Conservation (phyloP, 352 stramenopile species). For the Phytophthora aleatoria region DNA sequence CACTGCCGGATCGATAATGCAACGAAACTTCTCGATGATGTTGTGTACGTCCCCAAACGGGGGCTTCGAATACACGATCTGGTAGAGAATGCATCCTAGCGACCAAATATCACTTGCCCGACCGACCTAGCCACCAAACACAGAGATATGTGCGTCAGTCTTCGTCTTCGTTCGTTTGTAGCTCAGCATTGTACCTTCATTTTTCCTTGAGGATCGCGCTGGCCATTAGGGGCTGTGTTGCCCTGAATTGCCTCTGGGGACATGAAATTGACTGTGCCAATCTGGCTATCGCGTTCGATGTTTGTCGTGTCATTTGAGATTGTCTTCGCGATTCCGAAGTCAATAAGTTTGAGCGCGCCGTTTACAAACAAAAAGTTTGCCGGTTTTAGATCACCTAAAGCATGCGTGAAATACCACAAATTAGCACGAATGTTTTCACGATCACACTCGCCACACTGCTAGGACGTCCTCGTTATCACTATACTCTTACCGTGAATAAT, state of each 20-base stretch:
- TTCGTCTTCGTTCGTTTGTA: neutral
- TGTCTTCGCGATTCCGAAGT: slow-evolving; percentile 98
- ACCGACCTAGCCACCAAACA: slow-evolving; percentile 58
- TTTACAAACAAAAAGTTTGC: slow-evolving; percentile 98
- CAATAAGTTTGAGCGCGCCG: slow-evolving; percentile 96
- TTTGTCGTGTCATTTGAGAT: slow-evolving; percentile 98
- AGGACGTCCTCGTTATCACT: neutral
- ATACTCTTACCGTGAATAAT: slow-evolving; percentile 90
- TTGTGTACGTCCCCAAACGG: slow-evolving; percentile 94
- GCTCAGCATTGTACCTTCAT: slow-evolving; percentile 58
- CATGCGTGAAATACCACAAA: slow-evolving; percentile 5
- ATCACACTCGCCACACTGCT: too few species aligned
- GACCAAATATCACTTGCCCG: slow-evolving; percentile 96
- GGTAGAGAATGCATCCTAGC: slow-evolving; percentile 97
- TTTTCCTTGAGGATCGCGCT: slow-evolving; percentile 68
- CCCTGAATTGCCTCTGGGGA: slow-evolving; percentile 92
- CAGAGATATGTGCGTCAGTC: neutral
- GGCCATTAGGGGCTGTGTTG: slow-evolving; percentile 50
- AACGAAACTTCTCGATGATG: slow-evolving; percentile 96
- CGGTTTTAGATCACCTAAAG: slow-evolving; percentile 92
- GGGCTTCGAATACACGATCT: slow-evolving; percentile 96
- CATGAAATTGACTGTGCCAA: slow-evolving; percentile 98
- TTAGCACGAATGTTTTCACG: slow-evolving; percentile 14
- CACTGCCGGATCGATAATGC: slow-evolving; percentile 94
- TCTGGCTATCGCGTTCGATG: slow-evolving; percentile 95